A percentile compares a stretch with the other conserved stretches of the same genome.
Conservation (phyloP, 164 flowering plant genomes). For the Vitis rupestris region DNA sequence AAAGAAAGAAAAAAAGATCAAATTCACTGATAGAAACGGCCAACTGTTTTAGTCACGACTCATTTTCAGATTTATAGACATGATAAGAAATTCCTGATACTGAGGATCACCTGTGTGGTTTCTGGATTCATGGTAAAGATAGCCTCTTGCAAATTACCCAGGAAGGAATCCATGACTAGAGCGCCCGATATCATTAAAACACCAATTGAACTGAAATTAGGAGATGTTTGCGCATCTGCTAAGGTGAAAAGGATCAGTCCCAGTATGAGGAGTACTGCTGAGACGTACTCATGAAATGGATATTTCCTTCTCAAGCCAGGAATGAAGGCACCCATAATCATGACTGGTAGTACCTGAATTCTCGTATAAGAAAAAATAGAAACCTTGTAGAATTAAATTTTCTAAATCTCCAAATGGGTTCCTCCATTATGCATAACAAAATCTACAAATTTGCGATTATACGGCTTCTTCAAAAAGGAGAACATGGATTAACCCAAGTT, state of each 20-base stretch:
- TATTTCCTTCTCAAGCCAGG: slow-evolving; percentile 76
- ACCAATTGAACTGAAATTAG: slow-evolving; percentile 68
- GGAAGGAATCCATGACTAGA: slow-evolving; percentile 67
- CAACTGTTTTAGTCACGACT: neutral
- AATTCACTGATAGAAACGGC: neutral
- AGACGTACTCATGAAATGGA: slow-evolving; percentile 58
- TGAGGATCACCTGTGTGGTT: slow-evolving; percentile 60
- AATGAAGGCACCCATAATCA: slow-evolving; percentile 85
- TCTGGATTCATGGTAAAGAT: slow-evolving; percentile 75
- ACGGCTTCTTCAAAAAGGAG: no score
- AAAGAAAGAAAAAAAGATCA: neutral
- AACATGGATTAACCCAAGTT: no score
- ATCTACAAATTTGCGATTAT: no score
- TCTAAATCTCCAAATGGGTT: neutral
- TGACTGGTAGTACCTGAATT: slow-evolving; percentile 74
- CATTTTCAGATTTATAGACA: neutral
- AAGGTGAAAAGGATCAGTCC: slow-evolving; percentile 75
- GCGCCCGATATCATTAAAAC: slow-evolving; percentile 78
- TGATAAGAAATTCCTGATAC: neutral
- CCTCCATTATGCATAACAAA: no score
- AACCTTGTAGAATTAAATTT: neutral
- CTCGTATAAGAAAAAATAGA: neutral
- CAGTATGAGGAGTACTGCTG: slow-evolving; percentile 63
- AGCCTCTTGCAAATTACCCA: slow-evolving; percentile 81
- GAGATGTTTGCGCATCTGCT: slow-evolving; percentile 76